Evolutionary conservation across 345 rosid genomes (phyloP).

Genomic region (Aethionema arabicum): DNA sequence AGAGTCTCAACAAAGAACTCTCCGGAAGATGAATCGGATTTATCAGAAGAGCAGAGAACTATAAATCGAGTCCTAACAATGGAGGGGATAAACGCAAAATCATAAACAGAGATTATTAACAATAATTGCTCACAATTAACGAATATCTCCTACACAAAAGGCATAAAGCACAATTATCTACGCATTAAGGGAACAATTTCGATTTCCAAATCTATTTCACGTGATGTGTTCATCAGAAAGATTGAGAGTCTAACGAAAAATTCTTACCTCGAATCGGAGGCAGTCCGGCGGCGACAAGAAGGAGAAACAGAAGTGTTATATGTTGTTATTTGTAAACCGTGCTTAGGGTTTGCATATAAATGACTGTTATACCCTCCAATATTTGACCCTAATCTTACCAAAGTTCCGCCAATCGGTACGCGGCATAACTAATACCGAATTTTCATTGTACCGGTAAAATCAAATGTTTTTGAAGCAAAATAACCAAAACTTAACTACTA

Average conservation of each 20-base stretch:
- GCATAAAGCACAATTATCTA: not conserved
- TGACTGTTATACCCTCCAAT: constrained; percentile 22
- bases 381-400: not conserved
- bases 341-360: constrained; percentile 26
- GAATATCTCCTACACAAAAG: not conserved
- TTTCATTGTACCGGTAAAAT: too few relatives aligned
- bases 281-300: constrained; percentile 24
- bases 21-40: constrained; percentile 13
- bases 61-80: not conserved
- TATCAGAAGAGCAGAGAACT: too few relatives aligned
- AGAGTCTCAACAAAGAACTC: not conserved
- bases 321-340: not conserved
- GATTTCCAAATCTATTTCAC: constrained; percentile 1
- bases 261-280: not conserved
- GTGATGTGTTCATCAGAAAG: not conserved
- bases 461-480: too few relatives aligned
- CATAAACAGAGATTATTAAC: not conserved
- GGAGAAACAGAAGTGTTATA: not conserved
- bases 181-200: not conserved
- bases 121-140: not conserved
- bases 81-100: not conserved
- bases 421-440: not conserved
- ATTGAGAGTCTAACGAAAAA: too few relatives aligned
- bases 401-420: not conserved
- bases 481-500: too few relatives aligned